Evolutionary conservation across 1,139 yeast species (phyloP).

Genomic region (Suhomyces bribrorum): DNA sequence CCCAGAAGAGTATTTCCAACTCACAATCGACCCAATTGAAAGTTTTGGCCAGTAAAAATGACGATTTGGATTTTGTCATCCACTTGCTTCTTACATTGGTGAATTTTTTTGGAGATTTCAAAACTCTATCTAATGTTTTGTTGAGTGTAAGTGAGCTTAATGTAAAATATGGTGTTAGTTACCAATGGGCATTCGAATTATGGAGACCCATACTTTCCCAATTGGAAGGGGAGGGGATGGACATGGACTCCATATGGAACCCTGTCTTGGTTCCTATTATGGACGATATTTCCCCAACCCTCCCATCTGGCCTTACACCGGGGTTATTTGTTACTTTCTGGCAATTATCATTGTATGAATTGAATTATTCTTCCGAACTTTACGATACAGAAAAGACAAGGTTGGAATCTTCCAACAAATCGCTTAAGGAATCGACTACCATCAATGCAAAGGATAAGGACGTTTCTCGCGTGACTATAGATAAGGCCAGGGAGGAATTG

Average conservation of each 20-base stretch:
- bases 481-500: conserved; percentile 32
- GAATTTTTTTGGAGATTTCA: conserved; percentile 47
- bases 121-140: conserved; percentile 39
- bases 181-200: conserved; percentile 73
- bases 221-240: conserved; percentile 7
- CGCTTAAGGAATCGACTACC: conserved; percentile 34
- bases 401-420: conserved; percentile 35
- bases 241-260: conserved; percentile 17
- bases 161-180: conserved; percentile 51
- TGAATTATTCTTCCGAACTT: conserved; percentile 52
- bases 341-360: conserved; percentile 74
- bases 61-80: conserved; percentile 66
- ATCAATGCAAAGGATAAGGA: conserved; percentile 33
- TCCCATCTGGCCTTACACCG: conserved; percentile 9
- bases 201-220: conserved; percentile 60
- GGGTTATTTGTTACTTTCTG: conserved; percentile 66
- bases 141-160: conserved; percentile 50
- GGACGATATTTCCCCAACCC: conserved; percentile 16
- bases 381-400: conserved; percentile 53
- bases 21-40: conserved; percentile 55
- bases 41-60: conserved; percentile 68
- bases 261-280: conserved; percentile 19
- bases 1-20: conserved; percentile 43
- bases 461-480: conserved; percentile 26
- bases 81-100: conserved; percentile 65